Percentiles rank a stretch among this genome's conserved stretches.
These are phyloP conservation scores for Aspergillus caelatus DNA, from an alignment of 2,329 filamentous ascomycete species.

Conservation along the genomic window DNA sequence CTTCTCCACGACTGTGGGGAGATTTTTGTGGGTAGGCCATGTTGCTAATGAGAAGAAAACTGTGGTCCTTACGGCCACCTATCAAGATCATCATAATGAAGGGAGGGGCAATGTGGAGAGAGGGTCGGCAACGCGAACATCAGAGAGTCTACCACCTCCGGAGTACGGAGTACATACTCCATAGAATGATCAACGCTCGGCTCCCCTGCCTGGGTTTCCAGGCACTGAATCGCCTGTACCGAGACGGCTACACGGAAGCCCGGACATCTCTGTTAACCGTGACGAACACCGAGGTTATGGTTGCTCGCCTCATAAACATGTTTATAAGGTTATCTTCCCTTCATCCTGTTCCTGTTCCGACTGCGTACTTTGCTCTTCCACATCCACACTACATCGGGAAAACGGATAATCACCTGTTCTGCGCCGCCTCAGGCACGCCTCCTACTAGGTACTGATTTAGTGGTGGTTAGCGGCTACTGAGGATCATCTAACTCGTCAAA, in stretches of 20 bases:
- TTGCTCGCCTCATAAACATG: neutral
- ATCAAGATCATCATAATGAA: neutral
- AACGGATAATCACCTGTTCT: neutral
- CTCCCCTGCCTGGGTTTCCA: neutral
- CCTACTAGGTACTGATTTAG: neutral
- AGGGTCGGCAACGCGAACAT: neutral
- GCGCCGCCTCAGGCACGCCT: neutral
- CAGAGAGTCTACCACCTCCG: neutral
- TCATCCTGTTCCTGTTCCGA: constrained; percentile 6
- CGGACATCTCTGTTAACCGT: constrained; percentile 8
- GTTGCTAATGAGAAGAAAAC: neutral
- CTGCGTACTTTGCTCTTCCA: neutral
- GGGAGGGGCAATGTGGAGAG: neutral
- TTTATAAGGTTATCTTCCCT: constrained; percentile 11
- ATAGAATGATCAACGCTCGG: neutral
- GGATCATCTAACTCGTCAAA: constrained; percentile 4
- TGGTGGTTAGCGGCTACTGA: neutral
- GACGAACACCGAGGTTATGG: constrained; percentile 16
- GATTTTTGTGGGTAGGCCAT: neutral
- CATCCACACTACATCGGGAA: neutral
- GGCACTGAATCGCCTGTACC: neutral
- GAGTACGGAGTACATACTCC: neutral
- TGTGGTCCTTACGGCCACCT: neutral
- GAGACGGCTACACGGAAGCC: constrained; percentile 18
- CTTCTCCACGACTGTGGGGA: neutral